A percentile compares a stretch with the other conserved stretches of the same genome.
Evolutionary conservation across 1,139 yeast species (phyloP).

Genomic region (Keqinozyma sinolaborantium): DNA sequence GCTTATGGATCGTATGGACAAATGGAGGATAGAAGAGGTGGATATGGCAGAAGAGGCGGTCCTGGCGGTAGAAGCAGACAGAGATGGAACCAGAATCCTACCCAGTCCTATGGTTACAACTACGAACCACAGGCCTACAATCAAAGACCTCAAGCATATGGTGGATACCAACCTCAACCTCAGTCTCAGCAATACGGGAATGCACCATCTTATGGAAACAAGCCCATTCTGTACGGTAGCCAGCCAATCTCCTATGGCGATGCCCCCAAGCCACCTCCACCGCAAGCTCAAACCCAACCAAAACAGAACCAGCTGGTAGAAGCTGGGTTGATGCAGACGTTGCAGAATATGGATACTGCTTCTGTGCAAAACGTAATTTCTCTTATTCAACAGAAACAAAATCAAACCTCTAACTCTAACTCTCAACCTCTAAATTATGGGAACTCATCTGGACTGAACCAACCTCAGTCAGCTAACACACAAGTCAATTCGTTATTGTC

Average conservation of each 20-base stretch:
- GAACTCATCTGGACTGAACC: constrained; percentile 11
- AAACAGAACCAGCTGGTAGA: too few species aligned
- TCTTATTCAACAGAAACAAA: constrained; percentile 28
- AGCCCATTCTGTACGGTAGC: constrained; percentile 3
- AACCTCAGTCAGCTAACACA: constrained; percentile 4
- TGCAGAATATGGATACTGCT: constrained; percentile 50
- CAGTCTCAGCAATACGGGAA: constrained; percentile 4
- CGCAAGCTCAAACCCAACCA: not conserved
- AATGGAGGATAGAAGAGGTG: not conserved
- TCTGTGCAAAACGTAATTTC: constrained; percentile 48
- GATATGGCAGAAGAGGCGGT: constrained; percentile 1
- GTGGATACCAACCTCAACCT: constrained; percentile 1
- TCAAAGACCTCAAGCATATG: constrained; percentile 1
- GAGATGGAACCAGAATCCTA: not conserved
- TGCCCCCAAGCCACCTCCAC: not conserved
- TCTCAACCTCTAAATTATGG: constrained; percentile 16
- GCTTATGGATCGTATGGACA: constrained; percentile 1
- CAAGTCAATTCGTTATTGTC: constrained; percentile 27
- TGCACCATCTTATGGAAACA: not conserved
- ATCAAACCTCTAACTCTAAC: constrained; percentile 9
- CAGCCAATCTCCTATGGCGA: constrained; percentile 1
- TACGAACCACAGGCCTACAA: not conserved
- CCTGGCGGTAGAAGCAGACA: constrained; percentile 1
- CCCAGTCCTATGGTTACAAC: not conserved
- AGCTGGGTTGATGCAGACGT: constrained; percentile 21